Conservation (phyloP, 1,284 basidiomycete genomes). For the Irpex lacteus region DNA sequence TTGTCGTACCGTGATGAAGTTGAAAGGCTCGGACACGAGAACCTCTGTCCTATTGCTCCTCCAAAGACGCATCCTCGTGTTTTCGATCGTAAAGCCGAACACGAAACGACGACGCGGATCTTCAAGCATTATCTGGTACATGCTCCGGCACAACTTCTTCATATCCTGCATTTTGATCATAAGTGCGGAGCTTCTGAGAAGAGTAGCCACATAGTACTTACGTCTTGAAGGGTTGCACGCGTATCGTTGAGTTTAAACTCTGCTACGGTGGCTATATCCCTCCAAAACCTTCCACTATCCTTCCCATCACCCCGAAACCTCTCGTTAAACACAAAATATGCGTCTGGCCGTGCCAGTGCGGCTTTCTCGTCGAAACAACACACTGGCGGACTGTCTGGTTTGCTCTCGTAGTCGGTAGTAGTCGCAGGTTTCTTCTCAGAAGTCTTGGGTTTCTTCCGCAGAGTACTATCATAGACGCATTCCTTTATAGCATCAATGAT, state of each 20-base stretch:
- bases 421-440: too few relatives aligned
- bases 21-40: constrained; percentile 3
- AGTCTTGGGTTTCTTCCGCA: too few relatives aligned
- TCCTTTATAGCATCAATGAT: neutral
- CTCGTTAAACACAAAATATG: too few relatives aligned
- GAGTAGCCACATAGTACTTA: too few relatives aligned
- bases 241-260: neutral
- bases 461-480: too few relatives aligned
- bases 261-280: neutral
- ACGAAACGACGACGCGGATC: neutral
- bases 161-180: neutral
- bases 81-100: constrained; percentile 2
- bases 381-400: neutral
- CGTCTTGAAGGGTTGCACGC: neutral
- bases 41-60: neutral
- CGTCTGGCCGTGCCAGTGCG: neutral
- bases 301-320: too few relatives aligned
- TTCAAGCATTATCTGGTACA: neutral
- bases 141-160: neutral
- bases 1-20: constrained; percentile 1
- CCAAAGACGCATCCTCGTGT: constrained; percentile 4
- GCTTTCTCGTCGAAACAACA: neutral
- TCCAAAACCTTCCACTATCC: too few relatives aligned
- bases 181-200: too few relatives aligned
- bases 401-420: neutral